Evolutionary conservation across 2,329 filamentous ascomycete genomes (phyloP).

Genomic region (Zymoseptoria pseudotritici): DNA sequence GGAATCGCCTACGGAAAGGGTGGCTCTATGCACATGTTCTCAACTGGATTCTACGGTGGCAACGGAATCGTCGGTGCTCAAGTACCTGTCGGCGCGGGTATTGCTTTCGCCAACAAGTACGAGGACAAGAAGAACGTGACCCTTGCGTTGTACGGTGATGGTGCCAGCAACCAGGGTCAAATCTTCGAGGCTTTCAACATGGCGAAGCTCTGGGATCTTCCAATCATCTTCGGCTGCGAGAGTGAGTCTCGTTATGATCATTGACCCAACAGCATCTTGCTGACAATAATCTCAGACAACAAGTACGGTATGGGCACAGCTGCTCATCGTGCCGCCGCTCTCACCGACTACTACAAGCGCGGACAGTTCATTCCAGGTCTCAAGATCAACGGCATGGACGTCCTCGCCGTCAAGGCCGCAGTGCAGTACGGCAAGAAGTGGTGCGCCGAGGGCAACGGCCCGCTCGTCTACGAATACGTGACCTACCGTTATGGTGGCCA

Average conservation of each 20-base stretch:
- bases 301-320: slow-evolving; percentile 99
- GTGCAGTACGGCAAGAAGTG: slow-evolving; percentile 90
- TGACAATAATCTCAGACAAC: slow-evolving; percentile 62
- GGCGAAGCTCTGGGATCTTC: slow-evolving; percentile 98
- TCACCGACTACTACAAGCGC: slow-evolving; percentile 99
- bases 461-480: slow-evolving; percentile 95
- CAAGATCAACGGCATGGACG: slow-evolving; percentile 99
- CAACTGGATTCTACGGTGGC: slow-evolving; percentile 94
- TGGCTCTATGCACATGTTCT: slow-evolving; percentile 99
- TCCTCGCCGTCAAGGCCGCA: slow-evolving; percentile 93
- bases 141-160: slow-evolving; percentile 91
- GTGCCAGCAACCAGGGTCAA: slow-evolving; percentile 97
- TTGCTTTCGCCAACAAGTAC: slow-evolving; percentile 97
- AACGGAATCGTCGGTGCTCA: slow-evolving; percentile 99
- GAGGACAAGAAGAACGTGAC: slow-evolving; percentile 76
- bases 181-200: slow-evolving; percentile 99
- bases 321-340: slow-evolving; percentile 82
- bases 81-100: slow-evolving; percentile 91
- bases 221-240: slow-evolving; percentile 93
- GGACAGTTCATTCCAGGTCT: slow-evolving; percentile 98
- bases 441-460: slow-evolving; percentile 74
- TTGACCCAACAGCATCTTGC: slow-evolving; percentile 1
- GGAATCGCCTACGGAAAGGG: slow-evolving; percentile 99
- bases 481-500: slow-evolving; percentile 99
- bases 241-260: slow-evolving; percentile 53